Percentiles rank a stretch among this genome's conserved stretches.
These are phyloP conservation scores for Megacollybia marginata DNA, from an alignment of 768 basidiomycete genomes.

Conservation along the genomic window DNA sequence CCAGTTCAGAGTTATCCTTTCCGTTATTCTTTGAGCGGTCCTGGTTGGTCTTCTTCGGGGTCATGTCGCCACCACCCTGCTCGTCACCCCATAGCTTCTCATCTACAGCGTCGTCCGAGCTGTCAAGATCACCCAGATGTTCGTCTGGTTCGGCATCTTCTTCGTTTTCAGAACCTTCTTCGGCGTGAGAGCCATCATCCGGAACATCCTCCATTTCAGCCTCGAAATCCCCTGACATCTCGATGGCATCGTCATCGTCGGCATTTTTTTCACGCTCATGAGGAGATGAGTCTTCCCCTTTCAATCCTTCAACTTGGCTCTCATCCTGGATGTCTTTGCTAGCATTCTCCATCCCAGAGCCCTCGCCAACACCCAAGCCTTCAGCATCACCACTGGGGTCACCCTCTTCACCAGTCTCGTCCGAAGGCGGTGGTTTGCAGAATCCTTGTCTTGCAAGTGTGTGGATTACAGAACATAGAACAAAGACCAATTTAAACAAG, in stretches of 20 bases:
- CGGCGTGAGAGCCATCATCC: constrained; percentile 47
- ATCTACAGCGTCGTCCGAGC: constrained; percentile 76
- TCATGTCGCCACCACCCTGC: constrained; percentile 43
- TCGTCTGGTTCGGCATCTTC: constrained; percentile 72
- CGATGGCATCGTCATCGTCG: constrained; percentile 69
- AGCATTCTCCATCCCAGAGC: constrained; percentile 77
- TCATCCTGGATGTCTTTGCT: constrained; percentile 96
- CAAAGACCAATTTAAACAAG: constrained; percentile 77
- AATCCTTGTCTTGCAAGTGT: constrained; percentile 83
- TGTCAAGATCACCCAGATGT: constrained; percentile 74
- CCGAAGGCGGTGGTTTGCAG: constrained; percentile 77
- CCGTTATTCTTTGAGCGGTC: constrained; percentile 49
- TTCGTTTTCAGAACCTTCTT: constrained; percentile 43
- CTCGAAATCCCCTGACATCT: constrained; percentile 88
- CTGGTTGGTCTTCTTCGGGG: constrained; percentile 50
- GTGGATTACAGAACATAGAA: constrained; percentile 66
- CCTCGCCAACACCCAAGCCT: constrained; percentile 87
- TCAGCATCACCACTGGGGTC: constrained; percentile 45
- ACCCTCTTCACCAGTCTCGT: constrained; percentile 44
- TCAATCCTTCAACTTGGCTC: constrained; percentile 90
- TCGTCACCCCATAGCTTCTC: constrained; percentile 98
- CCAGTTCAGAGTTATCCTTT: constrained; percentile 55
- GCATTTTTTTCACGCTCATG: constrained; percentile 35
- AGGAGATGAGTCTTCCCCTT: constrained; percentile 50
- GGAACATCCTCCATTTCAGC: constrained; percentile 81